Base-by-base conservation (phyloP, 1,284 basidiomycete species). In the Pyrrhoderma lamaoense region DNA sequence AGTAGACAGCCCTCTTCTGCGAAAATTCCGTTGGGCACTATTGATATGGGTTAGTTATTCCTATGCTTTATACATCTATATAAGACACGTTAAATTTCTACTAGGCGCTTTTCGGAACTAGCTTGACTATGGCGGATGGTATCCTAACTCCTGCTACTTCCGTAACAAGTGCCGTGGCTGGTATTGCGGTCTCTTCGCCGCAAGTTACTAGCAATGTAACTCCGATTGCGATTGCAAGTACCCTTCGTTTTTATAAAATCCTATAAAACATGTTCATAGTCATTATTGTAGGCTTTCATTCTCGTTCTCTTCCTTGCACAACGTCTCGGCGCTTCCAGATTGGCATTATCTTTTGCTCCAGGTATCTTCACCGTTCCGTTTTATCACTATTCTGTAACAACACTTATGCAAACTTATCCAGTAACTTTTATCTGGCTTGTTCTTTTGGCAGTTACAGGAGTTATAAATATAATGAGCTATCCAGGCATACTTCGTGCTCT, bases 131-230 rank as follows among this genome's bases (percentile, higher is more conserved):
- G 65, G 75, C 79, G 0, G 80, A 83, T 56, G 80, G 82, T 35
- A 65, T 80, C 18, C 71, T 79, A 35, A 80, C 79, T 1, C 80
- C 81, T 11, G 81, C 83, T 3, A 81, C 85, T 2, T 83, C 79
- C 0, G 78, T 87, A n/a, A 80, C 79, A 0, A 79, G 75, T 49
- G 82, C 82, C 3, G 80, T 85, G 1, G 74, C 70, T 14, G 84
- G 83, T n/a, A 80, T 86, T 50, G 79, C 72, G 1, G 74, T 85
- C 13, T 79, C 79, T 3, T 75, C 76, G 52, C 70, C 75, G 0
- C 67, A 66, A 1, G 71, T 83, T 8, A 53, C 59, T 1, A 58
- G 64, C 8, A 66, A 76, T 42, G 69, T 84, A 40, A 68, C 72
- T 14, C 69, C 73, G 2, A 81, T 86, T 22, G 81, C 82, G 2